phyloP scores from a whole-genome alignment of 1,284 basidiomycete species.

The Veloboletus limbatus region DNA sequence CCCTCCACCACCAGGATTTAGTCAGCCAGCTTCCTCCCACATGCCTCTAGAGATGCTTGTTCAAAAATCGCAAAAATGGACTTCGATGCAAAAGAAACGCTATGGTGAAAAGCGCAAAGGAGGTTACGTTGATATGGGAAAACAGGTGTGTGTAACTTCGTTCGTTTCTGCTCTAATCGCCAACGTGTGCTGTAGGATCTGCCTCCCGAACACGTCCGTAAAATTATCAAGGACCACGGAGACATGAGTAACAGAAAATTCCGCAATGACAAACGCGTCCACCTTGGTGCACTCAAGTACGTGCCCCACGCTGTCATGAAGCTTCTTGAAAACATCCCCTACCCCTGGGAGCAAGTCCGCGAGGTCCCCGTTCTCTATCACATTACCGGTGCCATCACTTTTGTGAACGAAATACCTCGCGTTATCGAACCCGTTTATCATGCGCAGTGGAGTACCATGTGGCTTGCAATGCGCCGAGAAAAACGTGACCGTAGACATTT shows the following conservation, averaged over 20 bases:
- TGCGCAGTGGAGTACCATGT: slow-evolving; percentile 99
- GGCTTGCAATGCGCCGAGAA: slow-evolving; percentile 98
- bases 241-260: slow-evolving; percentile 98
- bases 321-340: slow-evolving; percentile 97
- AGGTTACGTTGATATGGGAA: slow-evolving; percentile 89
- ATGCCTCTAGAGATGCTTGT: slow-evolving; percentile 78
- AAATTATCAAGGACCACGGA: slow-evolving; percentile 97
- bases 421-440: slow-evolving; percentile 98
- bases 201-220: slow-evolving; percentile 92
- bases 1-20: slow-evolving; percentile 46
- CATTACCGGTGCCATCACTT: slow-evolving; percentile 99
- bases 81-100: slow-evolving; percentile 87
- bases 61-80: slow-evolving; percentile 91
- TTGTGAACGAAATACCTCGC: slow-evolving; percentile 97
- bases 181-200: slow-evolving; percentile 54
- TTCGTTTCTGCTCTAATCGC: slow-evolving; percentile 12
- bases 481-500: slow-evolving; percentile 99
- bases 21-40: slow-evolving; percentile 50
- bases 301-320: slow-evolving; percentile 99
- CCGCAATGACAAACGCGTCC: slow-evolving; percentile 98
- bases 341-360: slow-evolving; percentile 99
- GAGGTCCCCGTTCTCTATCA: slow-evolving; percentile 97
- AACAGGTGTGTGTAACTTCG: slow-evolving; percentile 60
- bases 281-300: slow-evolving; percentile 97
- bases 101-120: slow-evolving; percentile 89